These are phyloP conservation scores for Mikania micrantha DNA, from an alignment of 129 eudicot genomes.

Conservation along the genomic window DNA sequence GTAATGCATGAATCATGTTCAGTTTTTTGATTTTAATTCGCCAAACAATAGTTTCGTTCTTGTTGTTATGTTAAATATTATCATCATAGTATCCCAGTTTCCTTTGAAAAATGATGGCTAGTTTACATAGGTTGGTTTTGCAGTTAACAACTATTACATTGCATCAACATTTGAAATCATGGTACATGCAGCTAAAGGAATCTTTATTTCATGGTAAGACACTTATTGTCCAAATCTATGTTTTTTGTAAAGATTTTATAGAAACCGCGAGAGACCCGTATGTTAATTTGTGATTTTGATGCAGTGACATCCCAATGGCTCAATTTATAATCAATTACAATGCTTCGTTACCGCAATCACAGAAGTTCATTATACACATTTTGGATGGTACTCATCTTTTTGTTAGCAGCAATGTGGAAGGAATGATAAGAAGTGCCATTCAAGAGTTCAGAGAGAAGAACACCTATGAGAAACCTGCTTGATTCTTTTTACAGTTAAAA, in stretches of 20 bases:
- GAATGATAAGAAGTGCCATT: constrained; percentile 68
- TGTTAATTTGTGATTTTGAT: constrained; percentile 1
- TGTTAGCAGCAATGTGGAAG: constrained; percentile 64
- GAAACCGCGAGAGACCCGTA: background rate
- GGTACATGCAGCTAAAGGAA: constrained; percentile 81
- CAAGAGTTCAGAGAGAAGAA: constrained; percentile 75
- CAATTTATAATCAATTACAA: constrained; percentile 78
- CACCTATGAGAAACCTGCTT: constrained; percentile 90
- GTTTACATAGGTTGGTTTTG: constrained; percentile 16
- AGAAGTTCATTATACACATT: constrained; percentile 72
- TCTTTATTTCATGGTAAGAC: constrained; percentile 65
- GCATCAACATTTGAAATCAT: constrained; percentile 28
- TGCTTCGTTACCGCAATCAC: constrained; percentile 58
- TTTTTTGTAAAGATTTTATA: background rate
- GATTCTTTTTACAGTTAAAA: constrained; percentile 3
- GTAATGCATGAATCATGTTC: background rate
- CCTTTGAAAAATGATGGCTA: background rate
- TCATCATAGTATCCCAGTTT: background rate
- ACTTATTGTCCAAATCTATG: background rate
- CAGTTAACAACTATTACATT: constrained; percentile 25
- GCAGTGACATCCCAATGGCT: constrained; percentile 96
- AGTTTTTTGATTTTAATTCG: too few relatives aligned
- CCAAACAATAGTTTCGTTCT: too few relatives aligned
- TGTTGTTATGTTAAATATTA: too few relatives aligned
- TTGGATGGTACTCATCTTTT: constrained; percentile 73